phyloP scores from a whole-genome alignment of 1,284 basidiomycete species.

The Cutaneotrichosporon spelunceum region DNA sequence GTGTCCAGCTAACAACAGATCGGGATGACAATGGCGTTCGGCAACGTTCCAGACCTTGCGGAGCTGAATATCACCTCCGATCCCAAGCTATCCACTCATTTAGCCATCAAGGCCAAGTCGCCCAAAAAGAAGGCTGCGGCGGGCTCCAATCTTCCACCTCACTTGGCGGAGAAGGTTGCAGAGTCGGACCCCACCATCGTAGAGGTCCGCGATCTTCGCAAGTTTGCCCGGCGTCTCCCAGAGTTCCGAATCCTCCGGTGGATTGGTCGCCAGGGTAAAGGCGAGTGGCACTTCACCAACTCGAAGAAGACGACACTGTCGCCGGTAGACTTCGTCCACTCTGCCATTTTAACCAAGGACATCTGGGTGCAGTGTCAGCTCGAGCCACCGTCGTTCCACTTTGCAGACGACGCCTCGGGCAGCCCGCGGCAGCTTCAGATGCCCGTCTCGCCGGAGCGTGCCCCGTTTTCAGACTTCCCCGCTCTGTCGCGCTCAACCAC shows the following conservation, averaged over 20 bases:
- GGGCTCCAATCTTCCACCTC: constrained; percentile 6
- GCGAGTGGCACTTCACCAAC: constrained; percentile 29
- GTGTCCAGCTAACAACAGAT: constrained; percentile 14
- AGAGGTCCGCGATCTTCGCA: constrained; percentile 34
- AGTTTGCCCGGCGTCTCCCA: constrained; percentile 32
- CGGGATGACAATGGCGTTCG: constrained; percentile 25
- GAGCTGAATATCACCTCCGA: constrained; percentile 24
- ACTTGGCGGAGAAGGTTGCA: constrained; percentile 17
- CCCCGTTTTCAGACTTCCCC: constrained; percentile 15
- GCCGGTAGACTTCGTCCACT: constrained; percentile 28
- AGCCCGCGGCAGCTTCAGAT: constrained; percentile 14
- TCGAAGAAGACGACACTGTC: constrained; percentile 25
- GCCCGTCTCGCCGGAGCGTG: constrained; percentile 17
- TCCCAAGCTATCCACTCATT: constrained; percentile 15
- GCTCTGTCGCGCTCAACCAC: constrained; percentile 22
- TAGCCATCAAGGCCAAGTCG: constrained; percentile 15
- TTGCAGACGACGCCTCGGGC: constrained; percentile 13
- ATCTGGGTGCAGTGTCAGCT: constrained; percentile 29
- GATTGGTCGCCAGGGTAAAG: constrained; percentile 34
- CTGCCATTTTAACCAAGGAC: constrained; percentile 18
- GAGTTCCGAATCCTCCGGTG: constrained; percentile 27
- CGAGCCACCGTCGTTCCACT: constrained; percentile 15
- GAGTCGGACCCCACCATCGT: constrained; percentile 26
- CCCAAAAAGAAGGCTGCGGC: constrained; percentile 9
- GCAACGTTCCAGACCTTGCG: constrained; percentile 21